phyloP scores from a whole-genome alignment of 768 basidiomycete genomes.

The Lactifluus volemus region DNA sequence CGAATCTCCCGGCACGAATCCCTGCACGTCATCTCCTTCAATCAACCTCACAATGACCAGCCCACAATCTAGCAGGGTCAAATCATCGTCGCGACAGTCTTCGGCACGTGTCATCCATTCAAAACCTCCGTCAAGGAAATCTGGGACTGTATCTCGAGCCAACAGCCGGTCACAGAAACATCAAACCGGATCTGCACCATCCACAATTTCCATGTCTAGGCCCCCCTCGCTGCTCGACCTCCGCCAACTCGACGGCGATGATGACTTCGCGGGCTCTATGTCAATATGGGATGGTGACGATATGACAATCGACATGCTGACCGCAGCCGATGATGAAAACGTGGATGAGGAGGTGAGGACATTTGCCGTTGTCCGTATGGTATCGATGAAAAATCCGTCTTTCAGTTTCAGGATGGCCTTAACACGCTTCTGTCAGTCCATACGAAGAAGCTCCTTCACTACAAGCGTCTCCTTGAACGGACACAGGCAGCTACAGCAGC shows the following conservation, averaged over 20 bases:
- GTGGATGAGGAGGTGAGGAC: constrained; percentile 60
- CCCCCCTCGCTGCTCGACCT: constrained; percentile 11
- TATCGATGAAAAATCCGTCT: neutral
- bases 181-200: constrained; percentile 15
- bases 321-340: constrained; percentile 45
- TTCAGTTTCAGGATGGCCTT: constrained; percentile 39
- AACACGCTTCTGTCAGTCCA: constrained; percentile 35
- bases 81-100: constrained; percentile 7
- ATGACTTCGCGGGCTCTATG: constrained; percentile 23
- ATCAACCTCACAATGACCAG: constrained; percentile 16
- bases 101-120: constrained; percentile 20
- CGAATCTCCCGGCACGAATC: constrained; percentile 16
- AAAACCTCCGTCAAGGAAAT: constrained; percentile 16
- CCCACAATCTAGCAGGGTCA: constrained; percentile 5
- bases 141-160: constrained; percentile 22
- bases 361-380: neutral
- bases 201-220: constrained; percentile 8
- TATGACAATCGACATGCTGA: constrained; percentile 67
- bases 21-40: constrained; percentile 17
- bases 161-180: constrained; percentile 22
- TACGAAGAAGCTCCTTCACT: constrained; percentile 52
- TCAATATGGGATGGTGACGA: constrained; percentile 46
- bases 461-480: constrained; percentile 73
- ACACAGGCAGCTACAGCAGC: constrained; percentile 72
- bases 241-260: constrained; percentile 24